Conservation (phyloP, 192 early-diverging fungal species). For the Jimgerdemannia flammicorona region DNA sequence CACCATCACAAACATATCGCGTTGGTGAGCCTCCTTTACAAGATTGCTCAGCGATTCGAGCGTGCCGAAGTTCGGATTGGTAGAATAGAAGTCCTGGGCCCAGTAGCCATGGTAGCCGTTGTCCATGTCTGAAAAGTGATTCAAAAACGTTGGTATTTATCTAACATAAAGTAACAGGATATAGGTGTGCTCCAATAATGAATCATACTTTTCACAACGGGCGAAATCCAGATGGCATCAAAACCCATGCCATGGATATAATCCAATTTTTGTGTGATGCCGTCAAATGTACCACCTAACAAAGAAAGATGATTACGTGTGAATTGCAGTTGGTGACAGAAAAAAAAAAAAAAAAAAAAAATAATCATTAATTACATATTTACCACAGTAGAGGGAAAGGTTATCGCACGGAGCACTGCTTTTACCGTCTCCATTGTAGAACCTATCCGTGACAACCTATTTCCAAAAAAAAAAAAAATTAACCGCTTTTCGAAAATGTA, state of each 20-base stretch:
- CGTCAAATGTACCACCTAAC: conserved; percentile 39
- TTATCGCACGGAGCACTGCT: neutral
- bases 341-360: no score
- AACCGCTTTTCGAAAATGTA: no score
- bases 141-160: neutral
- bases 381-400: neutral
- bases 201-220: conserved; percentile 12
- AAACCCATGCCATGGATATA: conserved; percentile 49
- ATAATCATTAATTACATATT: no score
- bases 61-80: conserved; percentile 46
- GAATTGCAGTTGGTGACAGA: no score
- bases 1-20: conserved; percentile 38
- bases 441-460: neutral
- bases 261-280: conserved; percentile 33
- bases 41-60: conserved; percentile 30
- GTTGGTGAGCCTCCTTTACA: conserved; percentile 30
- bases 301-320: no score
- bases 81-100: conserved; percentile 30
- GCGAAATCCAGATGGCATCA: conserved; percentile 42
- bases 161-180: neutral
- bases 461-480: no score
- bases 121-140: conserved; percentile 2
- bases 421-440: neutral
- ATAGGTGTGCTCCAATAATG: neutral
- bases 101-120: conserved; percentile 45